Percentiles rank a stretch among this genome's conserved stretches.
These are phyloP conservation scores for Annulohypoxylon truncatum DNA, from an alignment of 2,329 filamentous ascomycete genomes.

Conservation along the genomic window DNA sequence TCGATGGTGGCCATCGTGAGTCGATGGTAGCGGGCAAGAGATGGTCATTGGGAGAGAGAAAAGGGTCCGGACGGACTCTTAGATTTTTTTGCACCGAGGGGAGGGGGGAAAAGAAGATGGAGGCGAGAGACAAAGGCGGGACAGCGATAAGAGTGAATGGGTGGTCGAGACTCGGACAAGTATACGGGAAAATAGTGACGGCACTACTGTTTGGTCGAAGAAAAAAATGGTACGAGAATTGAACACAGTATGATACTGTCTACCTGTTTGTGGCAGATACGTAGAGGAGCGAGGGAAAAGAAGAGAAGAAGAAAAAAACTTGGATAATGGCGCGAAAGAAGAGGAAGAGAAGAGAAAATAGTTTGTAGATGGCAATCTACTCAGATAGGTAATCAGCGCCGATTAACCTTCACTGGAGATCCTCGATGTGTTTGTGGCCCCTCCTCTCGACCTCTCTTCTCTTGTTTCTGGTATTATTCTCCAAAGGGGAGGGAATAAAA, in stretches of 20 bases:
- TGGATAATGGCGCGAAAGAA: constrained; percentile 23
- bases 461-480: background rate
- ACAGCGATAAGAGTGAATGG: constrained; percentile 25
- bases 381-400: constrained; percentile 35
- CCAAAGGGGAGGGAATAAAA: constrained; percentile 7
- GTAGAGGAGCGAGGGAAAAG: background rate
- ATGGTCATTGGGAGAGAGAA: constrained; percentile 54
- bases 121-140: constrained; percentile 25
- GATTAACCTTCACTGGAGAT: constrained; percentile 31
- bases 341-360: constrained; percentile 8
- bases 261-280: constrained; percentile 6
- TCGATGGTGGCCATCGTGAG: constrained; percentile 73
- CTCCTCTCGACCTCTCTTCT: background rate
- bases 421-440: constrained; percentile 12
- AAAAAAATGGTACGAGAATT: constrained; percentile 16
- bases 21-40: constrained; percentile 46
- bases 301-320: background rate
- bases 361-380: constrained; percentile 31
- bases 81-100: constrained; percentile 38
- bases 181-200: constrained; percentile 14
- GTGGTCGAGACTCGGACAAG: constrained; percentile 23
- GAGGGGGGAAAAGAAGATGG: constrained; percentile 27
- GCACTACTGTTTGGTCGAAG: constrained; percentile 15
- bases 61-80: constrained; percentile 32
- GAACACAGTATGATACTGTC: constrained; percentile 32